phyloP scores from a whole-genome alignment of 2,329 filamentous ascomycete species.

The Fusarium sp. region DNA sequence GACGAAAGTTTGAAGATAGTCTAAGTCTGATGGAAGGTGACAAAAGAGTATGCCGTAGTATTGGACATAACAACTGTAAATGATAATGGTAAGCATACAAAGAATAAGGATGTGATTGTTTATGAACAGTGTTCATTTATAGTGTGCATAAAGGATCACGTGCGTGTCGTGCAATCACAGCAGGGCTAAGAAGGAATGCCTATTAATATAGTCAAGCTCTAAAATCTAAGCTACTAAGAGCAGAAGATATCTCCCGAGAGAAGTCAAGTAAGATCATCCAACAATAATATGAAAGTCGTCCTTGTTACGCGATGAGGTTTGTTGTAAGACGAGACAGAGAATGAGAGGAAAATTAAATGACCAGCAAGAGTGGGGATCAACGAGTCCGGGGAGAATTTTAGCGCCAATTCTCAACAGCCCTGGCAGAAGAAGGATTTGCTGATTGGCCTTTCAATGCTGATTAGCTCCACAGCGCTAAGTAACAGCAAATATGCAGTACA shows the following conservation, averaged over 20 bases:
- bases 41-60: background rate
- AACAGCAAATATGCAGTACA: background rate
- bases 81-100: background rate
- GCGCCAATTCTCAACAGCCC: background rate
- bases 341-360: background rate
- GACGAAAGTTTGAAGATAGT: background rate
- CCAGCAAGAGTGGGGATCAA: background rate
- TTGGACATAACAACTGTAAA: background rate
- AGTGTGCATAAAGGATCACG: background rate
- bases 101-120: background rate
- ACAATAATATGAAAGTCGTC: background rate
- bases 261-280: background rate
- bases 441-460: background rate
- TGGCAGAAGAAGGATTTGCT: background rate
- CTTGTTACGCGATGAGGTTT: background rate
- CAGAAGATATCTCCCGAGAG: accelerated
- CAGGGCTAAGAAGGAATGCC: background rate
- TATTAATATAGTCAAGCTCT: background rate
- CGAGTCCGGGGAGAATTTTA: background rate
- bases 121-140: background rate
- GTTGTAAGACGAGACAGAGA: background rate
- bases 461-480: background rate
- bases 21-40: background rate
- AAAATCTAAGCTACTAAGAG: background rate
- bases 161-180: background rate